Conservation (phyloP, 352 stramenopile genomes). For the Phytophthora pisi region DNA sequence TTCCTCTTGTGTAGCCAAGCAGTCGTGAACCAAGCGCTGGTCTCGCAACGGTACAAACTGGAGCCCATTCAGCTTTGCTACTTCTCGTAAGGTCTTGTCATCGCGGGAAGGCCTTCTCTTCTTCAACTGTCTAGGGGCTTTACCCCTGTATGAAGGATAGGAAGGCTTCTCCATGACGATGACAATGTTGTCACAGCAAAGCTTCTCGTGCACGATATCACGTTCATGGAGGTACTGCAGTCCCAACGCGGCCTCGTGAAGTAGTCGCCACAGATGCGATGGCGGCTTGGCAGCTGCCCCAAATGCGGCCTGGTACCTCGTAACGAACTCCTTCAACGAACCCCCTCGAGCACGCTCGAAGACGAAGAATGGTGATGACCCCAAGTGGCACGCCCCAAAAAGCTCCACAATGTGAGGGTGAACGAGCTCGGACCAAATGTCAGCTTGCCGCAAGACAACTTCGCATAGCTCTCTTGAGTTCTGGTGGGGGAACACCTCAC, state of each 20-base stretch:
- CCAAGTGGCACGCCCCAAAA: constrained; percentile 35
- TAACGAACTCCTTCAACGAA: constrained; percentile 20
- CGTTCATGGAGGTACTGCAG: constrained; percentile 43
- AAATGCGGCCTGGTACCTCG: constrained; percentile 1
- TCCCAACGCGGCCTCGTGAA: constrained; percentile 33
- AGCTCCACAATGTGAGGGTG: constrained; percentile 40
- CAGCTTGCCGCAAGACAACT: constrained; percentile 28
- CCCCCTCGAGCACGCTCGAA: constrained; percentile 27
- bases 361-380: constrained; percentile 26
- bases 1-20: not conserved
- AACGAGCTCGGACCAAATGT: constrained; percentile 40
- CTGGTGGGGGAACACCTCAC: not conserved
- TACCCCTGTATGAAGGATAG: not conserved
- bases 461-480: constrained; percentile 10
- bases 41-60: constrained; percentile 17
- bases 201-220: constrained; percentile 33
- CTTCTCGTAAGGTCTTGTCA: constrained; percentile 4
- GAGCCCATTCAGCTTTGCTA: constrained; percentile 34
- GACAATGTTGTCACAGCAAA: constrained; percentile 32
- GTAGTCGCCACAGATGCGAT: constrained; percentile 22
- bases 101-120: not conserved
- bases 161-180: constrained; percentile 23
- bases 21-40: not conserved
- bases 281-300: not conserved
- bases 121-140: constrained; percentile 5